Evolutionary conservation across 75 land plant species (phyloP).

Genomic region (Gnetum montanum): DNA sequence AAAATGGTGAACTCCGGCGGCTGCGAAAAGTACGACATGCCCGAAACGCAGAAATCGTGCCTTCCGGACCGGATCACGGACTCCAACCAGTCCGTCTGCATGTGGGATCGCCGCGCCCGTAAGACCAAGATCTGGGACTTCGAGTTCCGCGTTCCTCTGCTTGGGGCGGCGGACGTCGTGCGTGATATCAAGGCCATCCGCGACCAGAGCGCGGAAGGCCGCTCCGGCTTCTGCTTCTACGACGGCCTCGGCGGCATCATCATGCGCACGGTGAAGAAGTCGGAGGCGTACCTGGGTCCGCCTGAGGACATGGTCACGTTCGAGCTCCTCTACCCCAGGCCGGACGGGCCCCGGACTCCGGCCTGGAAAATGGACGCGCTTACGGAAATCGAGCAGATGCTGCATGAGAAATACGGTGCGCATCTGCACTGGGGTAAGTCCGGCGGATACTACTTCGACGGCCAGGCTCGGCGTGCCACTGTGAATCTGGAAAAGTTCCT

Average conservation of each 20-base stretch:
- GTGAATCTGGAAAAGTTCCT: slow-evolving; percentile 8
- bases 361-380: slow-evolving; percentile 14
- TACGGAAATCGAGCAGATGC: slow-evolving; percentile 26
- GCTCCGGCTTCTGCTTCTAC: background rate
- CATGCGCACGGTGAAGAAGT: background rate
- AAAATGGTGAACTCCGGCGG: slow-evolving; percentile 12
- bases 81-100: background rate
- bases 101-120: slow-evolving; percentile 2
- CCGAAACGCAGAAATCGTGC: background rate
- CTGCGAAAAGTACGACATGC: slow-evolving; percentile 5
- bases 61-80: background rate
- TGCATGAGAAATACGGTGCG: slow-evolving; percentile 15
- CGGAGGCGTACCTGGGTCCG: slow-evolving; percentile 11
- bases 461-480: background rate
- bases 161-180: slow-evolving; percentile 5
- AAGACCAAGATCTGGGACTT: slow-evolving; percentile 4
- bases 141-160: slow-evolving; percentile 9
- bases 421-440: slow-evolving; percentile 28
- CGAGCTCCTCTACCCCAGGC: slow-evolving; percentile 11
- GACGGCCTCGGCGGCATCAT: background rate
- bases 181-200: slow-evolving; percentile 15
- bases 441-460: slow-evolving; percentile 12
- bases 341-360: slow-evolving; percentile 2
- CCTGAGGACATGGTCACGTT: slow-evolving; percentile 12
- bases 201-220: background rate